Percentiles rank a stretch among this genome's conserved stretches.
phyloP scores from a whole-genome alignment of 495 filamentous ascomycete species.

The Cudoniella acicularis region DNA sequence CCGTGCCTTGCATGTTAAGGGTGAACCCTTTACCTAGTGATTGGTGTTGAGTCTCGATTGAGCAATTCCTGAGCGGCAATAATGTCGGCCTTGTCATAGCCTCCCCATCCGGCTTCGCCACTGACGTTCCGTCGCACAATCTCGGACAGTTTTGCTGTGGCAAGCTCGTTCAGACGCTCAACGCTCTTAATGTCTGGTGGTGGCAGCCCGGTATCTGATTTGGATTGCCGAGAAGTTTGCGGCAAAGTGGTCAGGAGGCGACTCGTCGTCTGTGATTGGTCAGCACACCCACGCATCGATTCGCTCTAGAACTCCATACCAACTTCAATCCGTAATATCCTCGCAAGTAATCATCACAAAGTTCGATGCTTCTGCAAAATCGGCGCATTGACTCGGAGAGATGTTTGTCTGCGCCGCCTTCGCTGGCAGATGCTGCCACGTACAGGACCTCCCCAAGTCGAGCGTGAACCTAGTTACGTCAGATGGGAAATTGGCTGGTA shows the following conservation, averaged over 20 bases:
- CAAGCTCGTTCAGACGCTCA: slow-evolving; percentile 64
- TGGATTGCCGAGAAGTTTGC: slow-evolving; percentile 15
- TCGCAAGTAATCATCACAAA: slow-evolving; percentile 88
- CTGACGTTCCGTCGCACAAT: slow-evolving; percentile 62
- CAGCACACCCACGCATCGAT: slow-evolving; percentile 4
- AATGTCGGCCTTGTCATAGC: slow-evolving; percentile 70
- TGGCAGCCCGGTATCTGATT: slow-evolving; percentile 35
- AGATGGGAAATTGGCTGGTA: background rate
- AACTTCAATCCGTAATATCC: slow-evolving; percentile 88
- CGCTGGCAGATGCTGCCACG: slow-evolving; percentile 53
- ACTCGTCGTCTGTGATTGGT: slow-evolving; percentile 21
- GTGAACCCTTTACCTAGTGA: slow-evolving; percentile 11
- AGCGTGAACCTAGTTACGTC: slow-evolving; percentile 62
- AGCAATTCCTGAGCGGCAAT: slow-evolving; percentile 74
- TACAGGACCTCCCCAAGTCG: slow-evolving; percentile 80
- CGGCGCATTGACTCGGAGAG: slow-evolving; percentile 71
- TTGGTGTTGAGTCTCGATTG: slow-evolving; percentile 33
- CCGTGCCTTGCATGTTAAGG: slow-evolving; percentile 6
- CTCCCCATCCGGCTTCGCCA: slow-evolving; percentile 63
- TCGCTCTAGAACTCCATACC: slow-evolving; percentile 37
- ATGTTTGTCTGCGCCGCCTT: slow-evolving; percentile 39
- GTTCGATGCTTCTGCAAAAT: slow-evolving; percentile 86
- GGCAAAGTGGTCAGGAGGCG: slow-evolving; percentile 19
- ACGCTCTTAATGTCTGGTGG: slow-evolving; percentile 51
- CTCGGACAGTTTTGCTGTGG: slow-evolving; percentile 69